phyloP scores from a whole-genome alignment of 2,329 filamentous ascomycete genomes.

The Diaporthe capsici region DNA sequence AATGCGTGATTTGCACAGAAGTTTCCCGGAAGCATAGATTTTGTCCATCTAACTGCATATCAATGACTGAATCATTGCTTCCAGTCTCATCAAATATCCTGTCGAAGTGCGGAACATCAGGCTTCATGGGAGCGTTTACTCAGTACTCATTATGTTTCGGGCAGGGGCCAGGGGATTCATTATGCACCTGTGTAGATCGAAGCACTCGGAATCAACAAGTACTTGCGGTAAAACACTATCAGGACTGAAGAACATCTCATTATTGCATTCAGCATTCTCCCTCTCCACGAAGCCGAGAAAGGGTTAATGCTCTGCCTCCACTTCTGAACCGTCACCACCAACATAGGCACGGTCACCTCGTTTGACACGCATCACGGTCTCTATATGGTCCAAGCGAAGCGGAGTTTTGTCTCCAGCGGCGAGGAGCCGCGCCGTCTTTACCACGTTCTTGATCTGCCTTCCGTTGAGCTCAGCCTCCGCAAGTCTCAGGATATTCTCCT shows the following conservation, averaged over 20 bases:
- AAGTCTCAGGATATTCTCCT: neutral
- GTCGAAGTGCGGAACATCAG: too few relatives aligned
- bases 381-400: neutral
- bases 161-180: too few relatives aligned
- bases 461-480: slow-evolving; percentile 43
- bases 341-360: neutral
- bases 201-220: too few relatives aligned
- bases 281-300: neutral
- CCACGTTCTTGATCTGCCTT: slow-evolving; percentile 48
- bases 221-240: too few relatives aligned
- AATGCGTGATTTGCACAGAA: neutral
- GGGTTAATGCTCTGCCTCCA: neutral
- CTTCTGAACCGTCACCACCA: neutral
- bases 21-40: neutral
- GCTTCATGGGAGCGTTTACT: too few relatives aligned
- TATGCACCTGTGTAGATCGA: too few relatives aligned
- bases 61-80: too few relatives aligned
- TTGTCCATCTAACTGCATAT: too few relatives aligned
- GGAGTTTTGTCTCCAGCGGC: neutral
- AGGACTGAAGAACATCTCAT: too few relatives aligned
- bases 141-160: too few relatives aligned
- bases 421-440: slow-evolving; percentile 42
- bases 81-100: too few relatives aligned
- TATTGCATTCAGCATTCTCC: neutral
- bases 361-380: neutral